A percentile compares a stretch with the other conserved stretches of the same genome.
These are phyloP conservation scores for Pseudozyma thailandica DNA, from an alignment of 1,284 basidiomycete species.

Conservation along the genomic window DNA sequence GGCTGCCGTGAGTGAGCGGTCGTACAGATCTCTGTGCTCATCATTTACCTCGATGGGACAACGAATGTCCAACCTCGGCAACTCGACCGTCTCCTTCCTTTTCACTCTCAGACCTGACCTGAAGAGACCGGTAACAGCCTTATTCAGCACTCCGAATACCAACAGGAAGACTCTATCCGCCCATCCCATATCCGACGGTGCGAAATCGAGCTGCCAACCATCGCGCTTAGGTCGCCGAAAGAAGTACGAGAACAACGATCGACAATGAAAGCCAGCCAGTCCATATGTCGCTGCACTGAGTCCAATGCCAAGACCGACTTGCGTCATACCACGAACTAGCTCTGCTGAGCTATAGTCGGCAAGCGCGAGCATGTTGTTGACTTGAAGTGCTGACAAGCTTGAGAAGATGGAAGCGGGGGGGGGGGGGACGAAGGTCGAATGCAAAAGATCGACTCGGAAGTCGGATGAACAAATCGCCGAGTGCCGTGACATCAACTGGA, in stretches of 20 bases:
- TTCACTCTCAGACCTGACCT: neutral
- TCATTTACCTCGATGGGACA: conserved; percentile 9
- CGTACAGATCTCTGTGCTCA: conserved; percentile 6
- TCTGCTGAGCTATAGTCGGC: neutral
- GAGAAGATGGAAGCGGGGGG: neutral
- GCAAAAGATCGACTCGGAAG: too few relatives aligned
- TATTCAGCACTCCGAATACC: conserved; percentile 12
- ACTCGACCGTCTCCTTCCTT: conserved; percentile 4
- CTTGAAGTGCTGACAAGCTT: neutral
- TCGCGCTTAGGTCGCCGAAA: neutral
- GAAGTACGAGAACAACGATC: conserved; percentile 15
- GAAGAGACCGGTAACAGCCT: conserved; percentile 6
- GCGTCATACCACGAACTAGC: neutral
- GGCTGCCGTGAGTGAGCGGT: neutral
- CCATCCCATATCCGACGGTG: conserved; percentile 15
- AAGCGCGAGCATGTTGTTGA: neutral
- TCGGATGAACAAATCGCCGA: too few relatives aligned
- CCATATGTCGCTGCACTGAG: conserved; percentile 9
- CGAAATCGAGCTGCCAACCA: conserved; percentile 15
- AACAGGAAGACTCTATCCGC: conserved; percentile 13
- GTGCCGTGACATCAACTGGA: too few relatives aligned
- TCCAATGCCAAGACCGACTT: conserved; percentile 14
- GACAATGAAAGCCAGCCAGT: conserved; percentile 9
- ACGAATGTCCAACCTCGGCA: conserved; percentile 16
- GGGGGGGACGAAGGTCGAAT: too few relatives aligned